Conservation (phyloP, 225 moss, liverwort and hornwort species). For the Bryoerythrophyllum caledonicum region DNA sequence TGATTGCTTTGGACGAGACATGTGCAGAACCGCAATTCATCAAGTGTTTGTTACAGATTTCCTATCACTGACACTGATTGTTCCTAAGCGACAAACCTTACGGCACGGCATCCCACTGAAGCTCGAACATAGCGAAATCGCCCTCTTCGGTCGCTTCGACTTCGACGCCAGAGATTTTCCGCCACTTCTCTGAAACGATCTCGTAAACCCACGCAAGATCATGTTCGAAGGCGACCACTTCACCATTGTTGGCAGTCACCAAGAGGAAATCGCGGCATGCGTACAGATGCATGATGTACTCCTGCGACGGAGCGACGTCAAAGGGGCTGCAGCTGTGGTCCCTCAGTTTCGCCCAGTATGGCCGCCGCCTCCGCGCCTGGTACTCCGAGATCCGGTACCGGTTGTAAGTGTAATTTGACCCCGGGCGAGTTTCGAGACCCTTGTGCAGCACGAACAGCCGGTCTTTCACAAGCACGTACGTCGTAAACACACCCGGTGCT, state of each 20-base stretch:
- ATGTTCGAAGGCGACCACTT: not conserved
- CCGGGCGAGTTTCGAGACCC: not conserved
- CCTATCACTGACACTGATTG: not conserved
- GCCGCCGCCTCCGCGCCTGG: not conserved
- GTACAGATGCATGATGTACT: not conserved
- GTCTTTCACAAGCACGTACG: not conserved
- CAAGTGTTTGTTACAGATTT: not conserved
- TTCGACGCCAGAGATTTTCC: not conserved
- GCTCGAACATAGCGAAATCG: not conserved
- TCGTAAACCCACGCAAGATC: not conserved
- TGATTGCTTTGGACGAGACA: too few species aligned
- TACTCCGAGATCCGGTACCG: not conserved
- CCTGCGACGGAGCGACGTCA: not conserved
- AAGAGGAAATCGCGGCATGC: constrained; percentile 1
- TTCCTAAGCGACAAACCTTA: not conserved
- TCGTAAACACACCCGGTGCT: not conserved
- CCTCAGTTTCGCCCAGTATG: not conserved
- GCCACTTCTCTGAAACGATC: not conserved
- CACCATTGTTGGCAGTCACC: not conserved
- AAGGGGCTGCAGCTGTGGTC: not conserved
- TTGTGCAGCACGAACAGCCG: not conserved
- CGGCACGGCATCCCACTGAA: constrained; percentile 3
- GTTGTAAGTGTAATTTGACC: not conserved
- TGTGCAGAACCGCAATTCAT: not conserved
- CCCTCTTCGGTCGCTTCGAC: not conserved